Conservation (phyloP, 129 eudicot species). For the Erigeron canadensis region DNA sequence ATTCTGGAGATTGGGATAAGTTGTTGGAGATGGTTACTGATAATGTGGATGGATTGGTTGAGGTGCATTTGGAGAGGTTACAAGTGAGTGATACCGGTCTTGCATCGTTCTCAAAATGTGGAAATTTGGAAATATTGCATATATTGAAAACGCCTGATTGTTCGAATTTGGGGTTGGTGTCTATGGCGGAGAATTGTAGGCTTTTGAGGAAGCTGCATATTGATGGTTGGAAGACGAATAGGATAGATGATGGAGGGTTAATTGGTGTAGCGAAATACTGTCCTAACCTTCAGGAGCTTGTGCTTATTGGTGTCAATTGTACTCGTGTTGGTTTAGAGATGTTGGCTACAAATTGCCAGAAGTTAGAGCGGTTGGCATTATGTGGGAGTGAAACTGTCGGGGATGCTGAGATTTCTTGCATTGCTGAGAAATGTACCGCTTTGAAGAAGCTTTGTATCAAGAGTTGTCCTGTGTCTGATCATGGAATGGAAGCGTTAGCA, state of each 20-base stretch:
- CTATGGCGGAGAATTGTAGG: constrained; percentile 62
- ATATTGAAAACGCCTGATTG: constrained; percentile 74
- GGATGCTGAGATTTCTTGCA: constrained; percentile 65
- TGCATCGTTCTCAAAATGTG: constrained; percentile 40
- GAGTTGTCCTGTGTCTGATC: constrained; percentile 75
- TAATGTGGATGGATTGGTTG: constrained; percentile 39
- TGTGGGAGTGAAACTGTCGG: constrained; percentile 84
- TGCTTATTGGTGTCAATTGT: constrained; percentile 68
- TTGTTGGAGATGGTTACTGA: constrained; percentile 48
- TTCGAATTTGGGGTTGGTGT: constrained; percentile 55
- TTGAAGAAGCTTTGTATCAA: constrained; percentile 75
- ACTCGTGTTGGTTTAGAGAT: constrained; percentile 50
- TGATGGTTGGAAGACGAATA: constrained; percentile 79
- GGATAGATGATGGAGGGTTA: constrained; percentile 68
- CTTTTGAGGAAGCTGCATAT: constrained; percentile 69
- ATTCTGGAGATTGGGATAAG: constrained; percentile 76
- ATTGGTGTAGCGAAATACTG: constrained; percentile 54
- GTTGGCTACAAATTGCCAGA: constrained; percentile 57
- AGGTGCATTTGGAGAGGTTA: constrained; percentile 69
- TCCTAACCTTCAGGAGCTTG: constrained; percentile 61
- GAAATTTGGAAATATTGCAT: constrained; percentile 54
- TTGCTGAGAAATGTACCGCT: constrained; percentile 67
- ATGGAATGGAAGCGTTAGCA: constrained; percentile 73
- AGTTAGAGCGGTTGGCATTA: constrained; percentile 63
- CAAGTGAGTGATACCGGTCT: constrained; percentile 70